Base-by-base conservation (phyloP, 257 asterid species). In the Solanum lycopersicoides region DNA sequence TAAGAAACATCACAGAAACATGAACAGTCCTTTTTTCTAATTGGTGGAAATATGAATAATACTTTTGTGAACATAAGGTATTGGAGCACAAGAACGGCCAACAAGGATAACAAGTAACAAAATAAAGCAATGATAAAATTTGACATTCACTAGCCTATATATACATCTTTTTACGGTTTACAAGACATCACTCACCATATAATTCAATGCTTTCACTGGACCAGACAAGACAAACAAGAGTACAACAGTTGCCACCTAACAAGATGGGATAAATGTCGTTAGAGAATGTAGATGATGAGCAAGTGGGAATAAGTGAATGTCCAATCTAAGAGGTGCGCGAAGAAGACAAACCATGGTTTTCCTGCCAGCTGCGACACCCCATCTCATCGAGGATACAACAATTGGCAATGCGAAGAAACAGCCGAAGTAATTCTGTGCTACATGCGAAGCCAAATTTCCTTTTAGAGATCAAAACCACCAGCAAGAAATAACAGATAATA, bases 361-460 rank as follows among this genome's bases (percentile, higher is more conserved):
- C 89, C 99, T 92, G 41, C 98, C 99, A 83, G 98, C 98, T 68
- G 95, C 93, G 89, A 93, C 53, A 23, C 97, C 99, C 99, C 99
- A 96, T 94, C 95, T 92, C 94, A 95, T 92, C 76, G 99, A 94
- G 89, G 98, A 95, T 91, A 95, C 73, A 35, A 97, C 99, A 56
- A 97, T 96, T 47, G 99, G 99, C 95, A 97, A 90, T 12, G 97
- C 96, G 32, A 95, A 97, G 92, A 95, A 95, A 89, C 98, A 95
- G 21, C 96, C 95, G 90, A 97, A 96, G 89, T 96, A 96, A 89
- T 92, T 97, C 98, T 96, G 96, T 21, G 39, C 69, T 80, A 80
- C 85, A 80, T 21, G 20, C 3, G 50, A 50, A 80, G 30, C 45
- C 69, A 80, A 80, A 10, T 30, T 76, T 80, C 85, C 85, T 80